Evolutionary conservation across 495 filamentous ascomycete species (phyloP).

Genomic region (Penicillium angulare): DNA sequence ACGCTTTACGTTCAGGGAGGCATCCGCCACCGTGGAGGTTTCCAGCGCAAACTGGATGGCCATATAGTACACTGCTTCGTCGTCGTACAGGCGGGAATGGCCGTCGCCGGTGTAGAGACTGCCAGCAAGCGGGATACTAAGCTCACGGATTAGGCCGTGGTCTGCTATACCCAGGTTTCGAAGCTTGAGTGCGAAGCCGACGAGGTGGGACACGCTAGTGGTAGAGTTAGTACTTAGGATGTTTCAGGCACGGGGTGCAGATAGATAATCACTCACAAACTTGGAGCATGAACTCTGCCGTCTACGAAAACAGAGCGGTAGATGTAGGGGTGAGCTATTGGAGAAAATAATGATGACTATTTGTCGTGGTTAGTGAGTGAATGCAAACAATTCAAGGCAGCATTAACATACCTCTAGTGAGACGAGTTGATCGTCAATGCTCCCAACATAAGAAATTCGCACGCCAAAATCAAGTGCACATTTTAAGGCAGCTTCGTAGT

Average conservation of each 20-base stretch:
- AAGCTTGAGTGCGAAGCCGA: slow-evolving; percentile 90
- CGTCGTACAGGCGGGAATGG: slow-evolving; percentile 90
- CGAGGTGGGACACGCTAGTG: slow-evolving; percentile 82
- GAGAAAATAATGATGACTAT: slow-evolving; percentile 80
- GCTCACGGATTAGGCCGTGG: slow-evolving; percentile 88
- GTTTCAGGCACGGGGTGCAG: no score
- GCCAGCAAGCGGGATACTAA: slow-evolving; percentile 84
- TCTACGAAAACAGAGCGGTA: slow-evolving; percentile 94
- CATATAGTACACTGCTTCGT: slow-evolving; percentile 81
- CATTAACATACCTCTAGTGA: slow-evolving; percentile 67
- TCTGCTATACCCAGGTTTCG: slow-evolving; percentile 90
- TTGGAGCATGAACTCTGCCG: slow-evolving; percentile 85
- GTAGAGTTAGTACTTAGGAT: slow-evolving; percentile 4
- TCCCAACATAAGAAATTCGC: slow-evolving; percentile 80
- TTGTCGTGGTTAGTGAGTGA: no score
- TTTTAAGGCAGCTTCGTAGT: slow-evolving; percentile 74
- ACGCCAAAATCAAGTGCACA: slow-evolving; percentile 72
- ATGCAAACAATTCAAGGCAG: no score
- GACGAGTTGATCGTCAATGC: slow-evolving; percentile 95
- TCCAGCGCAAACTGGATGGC: slow-evolving; percentile 84
- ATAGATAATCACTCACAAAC: slow-evolving; percentile 78
- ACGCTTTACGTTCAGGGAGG: slow-evolving; percentile 51
- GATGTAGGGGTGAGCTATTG: slow-evolving; percentile 84
- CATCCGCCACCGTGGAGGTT: slow-evolving; percentile 62
- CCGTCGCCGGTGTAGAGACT: slow-evolving; percentile 91